Evolutionary conservation across 208 protist species (phyloP).

Genomic region (Endotrypanum monterogeii): DNA sequence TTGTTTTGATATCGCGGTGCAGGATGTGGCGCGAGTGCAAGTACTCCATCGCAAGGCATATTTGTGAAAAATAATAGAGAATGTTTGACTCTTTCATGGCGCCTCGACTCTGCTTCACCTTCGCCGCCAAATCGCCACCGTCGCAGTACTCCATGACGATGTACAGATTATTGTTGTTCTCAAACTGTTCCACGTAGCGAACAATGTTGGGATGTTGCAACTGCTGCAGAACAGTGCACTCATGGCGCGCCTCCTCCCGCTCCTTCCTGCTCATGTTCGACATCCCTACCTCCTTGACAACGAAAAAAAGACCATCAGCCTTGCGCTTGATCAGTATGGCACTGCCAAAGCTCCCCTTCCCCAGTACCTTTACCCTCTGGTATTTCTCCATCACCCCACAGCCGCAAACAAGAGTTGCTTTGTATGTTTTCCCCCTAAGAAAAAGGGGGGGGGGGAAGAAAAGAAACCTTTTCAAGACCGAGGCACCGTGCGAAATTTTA

Average conservation of each 20-base stretch:
- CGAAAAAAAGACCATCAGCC: constrained; percentile 77
- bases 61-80: constrained; percentile 92
- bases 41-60: constrained; percentile 93
- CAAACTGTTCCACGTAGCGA: constrained; percentile 92
- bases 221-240: constrained; percentile 85
- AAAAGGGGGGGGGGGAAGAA: not conserved
- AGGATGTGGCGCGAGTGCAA: constrained; percentile 92
- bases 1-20: constrained; percentile 94
- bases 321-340: constrained; percentile 92
- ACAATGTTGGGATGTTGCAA: constrained; percentile 93
- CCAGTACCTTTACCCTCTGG: constrained; percentile 84
- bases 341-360: constrained; percentile 93
- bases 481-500: too few relatives aligned
- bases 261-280: constrained; percentile 86
- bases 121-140: constrained; percentile 77
- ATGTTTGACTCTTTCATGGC: constrained; percentile 84
- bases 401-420: too few relatives aligned
- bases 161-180: constrained; percentile 87
- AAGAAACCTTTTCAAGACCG: not conserved
- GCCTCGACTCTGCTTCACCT: constrained; percentile 64
- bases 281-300: constrained; percentile 92
- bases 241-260: constrained; percentile 86
- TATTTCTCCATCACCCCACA: constrained; percentile 87
- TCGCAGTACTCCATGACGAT: constrained; percentile 96
- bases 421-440: not conserved